phyloP scores from a whole-genome alignment of 768 basidiomycete genomes.

The Strobilomyces echinocephalus region DNA sequence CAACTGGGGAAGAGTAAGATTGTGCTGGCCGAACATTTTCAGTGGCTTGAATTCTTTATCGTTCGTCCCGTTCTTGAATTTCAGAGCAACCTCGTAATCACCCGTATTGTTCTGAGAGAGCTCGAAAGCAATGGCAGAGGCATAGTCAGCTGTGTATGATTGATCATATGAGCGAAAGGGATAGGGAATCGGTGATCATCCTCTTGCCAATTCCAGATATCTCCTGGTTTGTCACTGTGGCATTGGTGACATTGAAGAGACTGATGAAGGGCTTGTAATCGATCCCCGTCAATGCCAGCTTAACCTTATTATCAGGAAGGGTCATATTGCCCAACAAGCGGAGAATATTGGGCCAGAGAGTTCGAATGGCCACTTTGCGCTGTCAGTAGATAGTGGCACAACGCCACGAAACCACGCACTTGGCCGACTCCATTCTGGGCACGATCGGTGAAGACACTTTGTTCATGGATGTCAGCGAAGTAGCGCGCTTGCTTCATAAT shows the following conservation, averaged over 20 bases:
- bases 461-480: slow-evolving; percentile 75
- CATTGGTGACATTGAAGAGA: slow-evolving; percentile 73
- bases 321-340: slow-evolving; percentile 71
- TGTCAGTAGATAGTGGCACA: neutral
- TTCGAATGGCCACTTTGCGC: slow-evolving; percentile 68
- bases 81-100: slow-evolving; percentile 69
- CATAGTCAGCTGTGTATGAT: slow-evolving; percentile 56
- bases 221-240: slow-evolving; percentile 50
- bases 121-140: slow-evolving; percentile 52
- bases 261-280: slow-evolving; percentile 90
- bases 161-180: neutral
- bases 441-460: slow-evolving; percentile 62
- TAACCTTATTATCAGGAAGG: slow-evolving; percentile 66
- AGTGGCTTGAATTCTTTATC: slow-evolving; percentile 51
- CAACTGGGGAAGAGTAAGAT: slow-evolving; percentile 16
- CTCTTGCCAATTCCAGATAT: slow-evolving; percentile 57
- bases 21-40: slow-evolving; percentile 56
- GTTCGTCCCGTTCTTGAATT: slow-evolving; percentile 73
- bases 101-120: slow-evolving; percentile 58
- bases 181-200: neutral
- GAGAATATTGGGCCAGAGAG: slow-evolving; percentile 68
- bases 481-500: slow-evolving; percentile 66
- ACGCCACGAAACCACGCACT: slow-evolving; percentile 41
- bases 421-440: slow-evolving; percentile 64
- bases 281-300: slow-evolving; percentile 68